A percentile compares a stretch with the other conserved stretches of the same genome.
These are phyloP conservation scores for Phoma herbarum DNA, from an alignment of 2,329 filamentous ascomycete species.

Conservation along the genomic window DNA sequence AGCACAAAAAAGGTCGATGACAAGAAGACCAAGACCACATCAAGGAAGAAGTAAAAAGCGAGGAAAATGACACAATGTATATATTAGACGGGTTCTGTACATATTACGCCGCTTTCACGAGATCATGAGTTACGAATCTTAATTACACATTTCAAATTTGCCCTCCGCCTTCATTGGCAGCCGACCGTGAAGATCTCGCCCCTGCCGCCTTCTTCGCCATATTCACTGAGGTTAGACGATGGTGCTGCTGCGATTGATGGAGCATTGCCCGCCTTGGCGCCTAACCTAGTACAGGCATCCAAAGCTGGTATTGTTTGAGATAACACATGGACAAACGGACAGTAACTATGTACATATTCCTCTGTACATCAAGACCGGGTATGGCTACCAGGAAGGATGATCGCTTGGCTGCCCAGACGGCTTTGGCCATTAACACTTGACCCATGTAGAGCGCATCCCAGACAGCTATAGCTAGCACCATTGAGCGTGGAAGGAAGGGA, in stretches of 20 bases:
- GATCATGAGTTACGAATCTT: conserved; percentile 1
- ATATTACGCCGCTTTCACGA: conserved; percentile 1
- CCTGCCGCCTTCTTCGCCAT: neutral
- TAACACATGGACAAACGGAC: neutral
- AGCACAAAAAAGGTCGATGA: conserved; percentile 18
- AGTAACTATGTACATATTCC: neutral
- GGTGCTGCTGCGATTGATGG: neutral
- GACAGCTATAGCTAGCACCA: neutral
- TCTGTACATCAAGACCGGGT: neutral
- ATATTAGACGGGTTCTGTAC: neutral
- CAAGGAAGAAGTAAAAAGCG: conserved; percentile 14
- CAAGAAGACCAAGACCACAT: conserved; percentile 11
- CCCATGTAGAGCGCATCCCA: neutral
- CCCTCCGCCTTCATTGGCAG: neutral
- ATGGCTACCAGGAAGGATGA: neutral
- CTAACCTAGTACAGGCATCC: neutral
- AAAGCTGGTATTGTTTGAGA: neutral
- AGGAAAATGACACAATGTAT: no score
- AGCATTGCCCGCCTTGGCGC: no score
- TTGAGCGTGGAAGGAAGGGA: neutral
- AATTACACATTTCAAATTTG: neutral
- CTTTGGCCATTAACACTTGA: neutral
- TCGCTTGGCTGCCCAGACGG: neutral
- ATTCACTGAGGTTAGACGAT: neutral
- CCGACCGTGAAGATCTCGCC: neutral